These are phyloP conservation scores for Gossypium schwendimanii DNA, from an alignment of 441 rosid genomes.

Conservation along the genomic window DNA sequence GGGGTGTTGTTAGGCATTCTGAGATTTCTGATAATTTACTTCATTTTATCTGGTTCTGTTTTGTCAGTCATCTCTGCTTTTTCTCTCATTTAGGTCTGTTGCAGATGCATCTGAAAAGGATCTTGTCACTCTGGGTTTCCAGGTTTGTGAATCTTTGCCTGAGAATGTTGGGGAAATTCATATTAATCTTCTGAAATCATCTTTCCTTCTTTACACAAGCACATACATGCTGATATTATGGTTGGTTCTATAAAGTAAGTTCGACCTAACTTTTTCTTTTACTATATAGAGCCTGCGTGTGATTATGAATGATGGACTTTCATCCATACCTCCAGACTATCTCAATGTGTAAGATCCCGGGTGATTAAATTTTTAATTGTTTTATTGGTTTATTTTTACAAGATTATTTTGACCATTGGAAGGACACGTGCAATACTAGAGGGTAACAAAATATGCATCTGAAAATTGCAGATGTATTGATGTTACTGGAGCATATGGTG, in stretches of 20 bases:
- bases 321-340: slow-evolving; percentile 77
- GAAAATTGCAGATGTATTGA: slow-evolving; percentile 77
- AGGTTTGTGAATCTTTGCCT: slow-evolving; percentile 49
- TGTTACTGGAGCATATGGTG: slow-evolving; percentile 97
- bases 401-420: neutral
- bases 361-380: neutral
- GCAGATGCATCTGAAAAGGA: slow-evolving; percentile 95
- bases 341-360: slow-evolving; percentile 67
- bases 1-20: neutral
- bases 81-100: slow-evolving; percentile 56
- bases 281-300: slow-evolving; percentile 73
- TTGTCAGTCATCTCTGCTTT: slow-evolving; percentile 13
- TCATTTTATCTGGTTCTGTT: slow-evolving; percentile 19
- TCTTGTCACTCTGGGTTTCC: slow-evolving; percentile 84
- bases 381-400: neutral
- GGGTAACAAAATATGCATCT: slow-evolving; percentile 13
- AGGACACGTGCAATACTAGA: neutral
- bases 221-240: neutral
- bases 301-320: slow-evolving; percentile 88
- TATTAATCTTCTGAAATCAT: neutral
- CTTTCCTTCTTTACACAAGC: neutral
- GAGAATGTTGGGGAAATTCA: slow-evolving; percentile 3
- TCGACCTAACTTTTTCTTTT: slow-evolving; percentile 23
- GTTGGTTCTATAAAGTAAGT: slow-evolving; percentile 11
- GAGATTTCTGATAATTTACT: neutral